Conservation (phyloP, 345 rosid genomes). For the Corchorus olitorius region DNA sequence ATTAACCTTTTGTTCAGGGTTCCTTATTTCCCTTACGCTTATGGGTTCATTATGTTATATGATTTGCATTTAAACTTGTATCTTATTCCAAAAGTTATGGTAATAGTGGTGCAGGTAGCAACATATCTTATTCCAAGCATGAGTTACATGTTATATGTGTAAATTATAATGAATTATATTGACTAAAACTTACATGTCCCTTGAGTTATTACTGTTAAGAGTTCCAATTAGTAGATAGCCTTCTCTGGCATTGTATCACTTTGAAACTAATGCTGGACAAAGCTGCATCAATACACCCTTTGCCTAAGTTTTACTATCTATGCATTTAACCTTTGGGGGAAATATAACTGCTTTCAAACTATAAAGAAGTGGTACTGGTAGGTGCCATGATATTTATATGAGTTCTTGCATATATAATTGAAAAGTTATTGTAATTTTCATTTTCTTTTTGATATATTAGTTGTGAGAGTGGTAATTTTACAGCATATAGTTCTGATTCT, state of each 20-base stretch:
- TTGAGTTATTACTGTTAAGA: background rate
- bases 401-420: background rate
- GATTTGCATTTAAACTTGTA: background rate
- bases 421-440: background rate
- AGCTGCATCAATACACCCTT: background rate
- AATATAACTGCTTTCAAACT: background rate
- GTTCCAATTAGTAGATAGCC: background rate
- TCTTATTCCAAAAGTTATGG: background rate
- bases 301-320: background rate
- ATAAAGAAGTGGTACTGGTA: background rate
- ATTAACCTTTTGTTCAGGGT: too few relatives aligned
- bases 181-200: background rate
- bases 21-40: background rate
- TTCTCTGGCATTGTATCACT: background rate
- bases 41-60: background rate
- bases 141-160: background rate
- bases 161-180: background rate
- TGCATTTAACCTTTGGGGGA: slow-evolving; percentile 9
- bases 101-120: background rate
- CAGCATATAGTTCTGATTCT: background rate
- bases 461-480: background rate
- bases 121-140: background rate
- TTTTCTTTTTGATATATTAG: background rate
- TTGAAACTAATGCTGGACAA: slow-evolving; percentile 4
- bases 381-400: background rate